phyloP scores from a whole-genome alignment of 192 early-diverging fungal species.

The Diversispora epigaea region DNA sequence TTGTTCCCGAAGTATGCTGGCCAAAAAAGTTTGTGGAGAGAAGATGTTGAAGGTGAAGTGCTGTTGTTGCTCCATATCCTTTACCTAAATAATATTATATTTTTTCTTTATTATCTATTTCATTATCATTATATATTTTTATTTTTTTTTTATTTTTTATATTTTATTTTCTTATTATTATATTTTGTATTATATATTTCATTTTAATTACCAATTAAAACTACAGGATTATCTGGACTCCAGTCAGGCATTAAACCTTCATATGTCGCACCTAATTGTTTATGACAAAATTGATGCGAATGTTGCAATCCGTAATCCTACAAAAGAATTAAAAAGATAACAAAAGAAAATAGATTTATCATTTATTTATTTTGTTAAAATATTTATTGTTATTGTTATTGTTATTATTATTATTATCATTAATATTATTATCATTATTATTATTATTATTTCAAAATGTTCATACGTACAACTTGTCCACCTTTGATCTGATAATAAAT shows the following conservation, averaged over 20 bases:
- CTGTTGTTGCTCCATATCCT: constrained; percentile 29
- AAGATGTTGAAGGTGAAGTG: constrained; percentile 30
- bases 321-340: not conserved
- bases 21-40: constrained; percentile 20
- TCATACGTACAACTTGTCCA: constrained; percentile 27
- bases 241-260: constrained; percentile 22
- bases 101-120: not conserved
- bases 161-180: no score
- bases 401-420: no score
- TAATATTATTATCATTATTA: no score
- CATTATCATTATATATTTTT: no score
- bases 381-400: no score
- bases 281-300: constrained; percentile 24
- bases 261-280: constrained; percentile 28
- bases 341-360: not conserved
- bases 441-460: no score
- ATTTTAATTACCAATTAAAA: constrained; percentile 23
- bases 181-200: not conserved
- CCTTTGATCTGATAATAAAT: constrained; percentile 32
- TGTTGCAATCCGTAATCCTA: constrained; percentile 28
- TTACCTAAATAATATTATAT: constrained; percentile 20
- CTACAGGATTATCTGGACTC: constrained; percentile 28
- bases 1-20: constrained; percentile 12
- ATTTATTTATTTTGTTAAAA: not conserved
- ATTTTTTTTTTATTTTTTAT: no score